Evolutionary conservation across 768 basidiomycete genomes (phyloP).

Genomic region (Grammothele lineata): DNA sequence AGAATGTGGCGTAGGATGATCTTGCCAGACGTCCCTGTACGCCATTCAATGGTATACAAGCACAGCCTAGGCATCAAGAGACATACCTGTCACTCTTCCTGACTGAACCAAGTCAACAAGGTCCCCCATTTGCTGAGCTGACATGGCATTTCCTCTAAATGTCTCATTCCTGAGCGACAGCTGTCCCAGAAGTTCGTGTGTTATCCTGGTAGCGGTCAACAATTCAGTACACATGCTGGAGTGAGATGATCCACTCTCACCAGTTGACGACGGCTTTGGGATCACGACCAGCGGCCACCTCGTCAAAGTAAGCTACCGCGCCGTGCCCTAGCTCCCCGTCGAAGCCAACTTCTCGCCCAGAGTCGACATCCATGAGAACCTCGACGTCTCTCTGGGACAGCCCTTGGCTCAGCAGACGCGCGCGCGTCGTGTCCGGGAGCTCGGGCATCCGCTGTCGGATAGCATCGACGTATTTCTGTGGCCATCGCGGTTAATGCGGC

Average conservation of each 20-base stretch:
- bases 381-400: conserved; percentile 66
- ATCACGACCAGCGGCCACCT: conserved; percentile 52
- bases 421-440: conserved; percentile 61
- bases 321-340: conserved; percentile 52
- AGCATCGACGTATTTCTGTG: conserved; percentile 58
- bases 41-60: conserved; percentile 9
- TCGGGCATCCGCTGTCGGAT: conserved; percentile 62
- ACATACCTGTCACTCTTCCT: conserved; percentile 64
- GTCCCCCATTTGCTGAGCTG: conserved; percentile 62
- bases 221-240: no score
- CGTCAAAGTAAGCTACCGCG: conserved; percentile 80
- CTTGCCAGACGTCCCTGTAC: conserved; percentile 73
- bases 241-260: conserved; percentile 46
- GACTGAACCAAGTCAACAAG: conserved; percentile 72
- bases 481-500: neutral
- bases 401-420: conserved; percentile 51
- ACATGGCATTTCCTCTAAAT: conserved; percentile 56
- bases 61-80: neutral
- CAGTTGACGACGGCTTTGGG: conserved; percentile 81
- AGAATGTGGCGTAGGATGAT: conserved; percentile 71
- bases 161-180: conserved; percentile 55
- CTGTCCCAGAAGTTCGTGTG: conserved; percentile 82
- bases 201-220: conserved; percentile 56
- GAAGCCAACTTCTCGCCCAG: conserved; percentile 53
- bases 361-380: conserved; percentile 71